Evolutionary conservation across 2,329 filamentous ascomycete genomes (phyloP), one percentile per base, ranked within the genome.

Genomic region (Cladosporium colombiae): DNA sequence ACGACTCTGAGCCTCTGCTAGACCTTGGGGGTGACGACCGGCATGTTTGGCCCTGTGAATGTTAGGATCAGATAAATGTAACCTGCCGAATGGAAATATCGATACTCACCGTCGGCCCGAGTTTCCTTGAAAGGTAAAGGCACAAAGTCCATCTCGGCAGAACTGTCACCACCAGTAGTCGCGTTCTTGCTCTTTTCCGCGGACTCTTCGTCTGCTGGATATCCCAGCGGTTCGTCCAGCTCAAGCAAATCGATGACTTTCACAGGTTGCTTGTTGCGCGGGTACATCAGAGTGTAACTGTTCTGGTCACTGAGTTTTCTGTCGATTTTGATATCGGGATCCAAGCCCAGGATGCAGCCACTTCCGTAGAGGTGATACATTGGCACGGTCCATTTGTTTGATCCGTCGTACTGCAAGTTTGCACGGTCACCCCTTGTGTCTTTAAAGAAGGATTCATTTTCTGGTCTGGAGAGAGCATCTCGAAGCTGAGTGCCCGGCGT

Each of bases 391-490:
- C 90, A 91, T 40, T 86, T 86, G 74, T 97, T 88, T 46, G 91
- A 83, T 31, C 86, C 85, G 1, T 91, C 91, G 75, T 93, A 97
- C 29, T 85, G 84, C 53, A 90, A 77, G 69, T 95, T 92, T 57
- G 92, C 84, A 5, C 84, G 81, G 72, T 98, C 94, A 0, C 94
- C 93, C 73, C 87, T 88, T 50, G 82, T 86, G 77, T 98, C 94
- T 61, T 91, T 73, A 53, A 86, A 72, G 75, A 86, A 93, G 3
- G 84, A 2, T 33, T 29, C 52, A 5, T 21, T 3, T 21, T 31
- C 52, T 46, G n/a, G 40, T 46, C n/a, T 21, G 40, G n/a, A 23
- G 10, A 46, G 40, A 21, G n/a, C n/a, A 46, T 46, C n/a, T 21
- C 8, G n/a, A 46, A 46, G n/a, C 40, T 46, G 40, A 46, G 49